Evolutionary conservation across 495 filamentous ascomycete species (phyloP).

Genomic region (Parachaetomium inaequale): DNA sequence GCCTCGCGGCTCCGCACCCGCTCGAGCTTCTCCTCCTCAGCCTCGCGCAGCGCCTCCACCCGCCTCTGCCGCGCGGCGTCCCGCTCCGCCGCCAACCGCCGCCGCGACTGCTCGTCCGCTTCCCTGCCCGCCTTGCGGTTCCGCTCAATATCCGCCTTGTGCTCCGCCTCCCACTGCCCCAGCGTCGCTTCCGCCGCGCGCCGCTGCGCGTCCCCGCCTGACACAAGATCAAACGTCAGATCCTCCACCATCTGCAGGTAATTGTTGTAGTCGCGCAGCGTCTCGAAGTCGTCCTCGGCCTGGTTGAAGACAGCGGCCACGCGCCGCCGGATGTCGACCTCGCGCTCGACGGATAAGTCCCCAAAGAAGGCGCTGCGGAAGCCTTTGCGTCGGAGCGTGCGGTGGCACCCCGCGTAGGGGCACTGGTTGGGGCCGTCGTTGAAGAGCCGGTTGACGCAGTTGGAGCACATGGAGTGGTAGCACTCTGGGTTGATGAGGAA

Average conservation of each 20-base stretch:
- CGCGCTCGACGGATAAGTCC: conserved; percentile 84
- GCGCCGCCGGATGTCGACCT: conserved; percentile 83
- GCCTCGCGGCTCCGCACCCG: conserved; percentile 46
- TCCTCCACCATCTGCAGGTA: conserved; percentile 93
- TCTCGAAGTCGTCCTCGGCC: conserved; percentile 84
- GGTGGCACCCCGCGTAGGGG: conserved; percentile 79
- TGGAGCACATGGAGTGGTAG: conserved; percentile 97
- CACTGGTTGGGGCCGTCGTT: conserved; percentile 84
- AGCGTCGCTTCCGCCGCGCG: conserved; percentile 63
- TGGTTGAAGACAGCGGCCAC: conserved; percentile 84
- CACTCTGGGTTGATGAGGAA: conserved; percentile 97
- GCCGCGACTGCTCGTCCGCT: conserved; percentile 43
- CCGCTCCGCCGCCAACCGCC: conserved; percentile 38
- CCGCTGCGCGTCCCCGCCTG: conserved; percentile 62
- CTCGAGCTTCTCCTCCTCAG: conserved; percentile 52
- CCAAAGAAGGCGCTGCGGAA: conserved; percentile 89
- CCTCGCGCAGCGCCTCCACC: conserved; percentile 56
- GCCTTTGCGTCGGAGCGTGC: conserved; percentile 75
- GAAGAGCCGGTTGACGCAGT: conserved; percentile 93
- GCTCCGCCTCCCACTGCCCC: conserved; percentile 63
- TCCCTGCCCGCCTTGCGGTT: conserved; percentile 63
- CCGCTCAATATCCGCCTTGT: conserved; percentile 65
- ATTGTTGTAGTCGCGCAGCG: conserved; percentile 77
- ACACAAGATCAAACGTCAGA: conserved; percentile 81
- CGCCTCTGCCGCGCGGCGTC: conserved; percentile 58